These are phyloP conservation scores for Suillus tomentosus DNA, from an alignment of 768 basidiomycete genomes.

Conservation along the genomic window DNA sequence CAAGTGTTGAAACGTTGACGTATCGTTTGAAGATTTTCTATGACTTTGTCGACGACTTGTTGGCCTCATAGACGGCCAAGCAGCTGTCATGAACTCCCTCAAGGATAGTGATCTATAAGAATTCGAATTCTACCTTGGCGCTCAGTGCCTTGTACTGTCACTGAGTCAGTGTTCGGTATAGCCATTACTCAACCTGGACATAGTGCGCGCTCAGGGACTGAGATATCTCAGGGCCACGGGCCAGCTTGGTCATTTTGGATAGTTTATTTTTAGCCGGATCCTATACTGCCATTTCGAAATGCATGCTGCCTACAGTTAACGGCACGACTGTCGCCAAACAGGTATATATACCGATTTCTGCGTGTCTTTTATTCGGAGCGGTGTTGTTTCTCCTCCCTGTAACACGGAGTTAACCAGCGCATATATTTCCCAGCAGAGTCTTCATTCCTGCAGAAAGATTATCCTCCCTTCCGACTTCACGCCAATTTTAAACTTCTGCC, in stretches of 20 bases:
- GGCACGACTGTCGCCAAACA: not conserved
- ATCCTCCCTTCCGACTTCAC: not conserved
- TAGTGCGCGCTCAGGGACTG: not conserved
- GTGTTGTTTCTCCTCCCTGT: not conserved
- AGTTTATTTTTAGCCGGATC: not conserved
- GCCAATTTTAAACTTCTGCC: conserved; percentile 11
- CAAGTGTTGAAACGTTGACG: too few species aligned
- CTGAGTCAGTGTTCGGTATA: too few species aligned
- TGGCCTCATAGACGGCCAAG: too few species aligned
- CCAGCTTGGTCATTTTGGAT: not conserved
- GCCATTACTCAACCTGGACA: not conserved
- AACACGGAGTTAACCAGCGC: not conserved
- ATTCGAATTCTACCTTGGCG: too few species aligned
- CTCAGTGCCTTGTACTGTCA: too few species aligned
- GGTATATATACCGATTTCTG: conserved; percentile 3
- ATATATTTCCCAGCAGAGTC: conserved; percentile 2
- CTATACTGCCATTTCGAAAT: not conserved
- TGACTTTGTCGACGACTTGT: too few species aligned
- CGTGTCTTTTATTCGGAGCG: not conserved
- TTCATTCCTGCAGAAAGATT: not conserved
- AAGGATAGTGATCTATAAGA: too few species aligned
- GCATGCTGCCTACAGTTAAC: not conserved
- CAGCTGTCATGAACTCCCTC: too few species aligned
- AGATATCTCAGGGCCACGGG: not conserved
- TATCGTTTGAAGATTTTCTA: too few species aligned